Percentiles rank a stretch among this genome's conserved stretches.
phyloP scores from a whole-genome alignment of 2,329 filamentous ascomycete species.

The Atkinsonella hypoxylon region DNA sequence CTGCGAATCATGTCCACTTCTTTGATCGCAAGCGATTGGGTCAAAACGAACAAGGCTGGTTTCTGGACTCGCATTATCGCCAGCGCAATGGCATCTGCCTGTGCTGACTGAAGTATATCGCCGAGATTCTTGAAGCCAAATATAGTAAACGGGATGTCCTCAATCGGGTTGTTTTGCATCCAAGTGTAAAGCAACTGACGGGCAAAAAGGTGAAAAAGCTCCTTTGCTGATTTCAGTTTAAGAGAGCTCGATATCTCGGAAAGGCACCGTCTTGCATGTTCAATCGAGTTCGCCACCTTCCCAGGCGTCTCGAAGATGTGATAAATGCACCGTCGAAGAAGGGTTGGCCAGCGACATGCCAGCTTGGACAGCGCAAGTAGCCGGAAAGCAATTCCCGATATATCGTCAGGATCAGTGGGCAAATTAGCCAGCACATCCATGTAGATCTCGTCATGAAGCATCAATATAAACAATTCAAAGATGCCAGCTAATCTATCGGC shows the following conservation, averaged over 20 bases:
- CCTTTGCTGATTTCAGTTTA: constrained; percentile 49
- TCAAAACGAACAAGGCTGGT: constrained; percentile 47
- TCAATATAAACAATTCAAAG: constrained; percentile 73
- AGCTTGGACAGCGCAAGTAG: constrained; percentile 65
- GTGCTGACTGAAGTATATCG: constrained; percentile 57
- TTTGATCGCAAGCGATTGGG: constrained; percentile 40
- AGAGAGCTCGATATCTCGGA: constrained; percentile 52
- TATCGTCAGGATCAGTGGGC: constrained; percentile 57
- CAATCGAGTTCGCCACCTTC: constrained; percentile 49
- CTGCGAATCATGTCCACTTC: constrained; percentile 46
- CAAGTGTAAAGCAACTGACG: constrained; percentile 87
- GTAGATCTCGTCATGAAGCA: constrained; percentile 73
- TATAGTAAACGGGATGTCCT: constrained; percentile 69
- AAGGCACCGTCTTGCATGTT: constrained; percentile 65
- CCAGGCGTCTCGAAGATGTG: constrained; percentile 88
- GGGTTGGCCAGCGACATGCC: constrained; percentile 72
- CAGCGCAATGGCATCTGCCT: constrained; percentile 68
- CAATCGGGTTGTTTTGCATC: constrained; percentile 56
- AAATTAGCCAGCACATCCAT: constrained; percentile 70
- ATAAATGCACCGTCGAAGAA: constrained; percentile 79
- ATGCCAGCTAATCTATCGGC: constrained; percentile 57
- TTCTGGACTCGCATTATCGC: constrained; percentile 71
- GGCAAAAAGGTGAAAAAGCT: constrained; percentile 73
- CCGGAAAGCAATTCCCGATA: constrained; percentile 77
- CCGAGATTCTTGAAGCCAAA: constrained; percentile 65